Evolutionary conservation across 2,329 filamentous ascomycete genomes (phyloP).

Genomic region (Neonectria ditissima): DNA sequence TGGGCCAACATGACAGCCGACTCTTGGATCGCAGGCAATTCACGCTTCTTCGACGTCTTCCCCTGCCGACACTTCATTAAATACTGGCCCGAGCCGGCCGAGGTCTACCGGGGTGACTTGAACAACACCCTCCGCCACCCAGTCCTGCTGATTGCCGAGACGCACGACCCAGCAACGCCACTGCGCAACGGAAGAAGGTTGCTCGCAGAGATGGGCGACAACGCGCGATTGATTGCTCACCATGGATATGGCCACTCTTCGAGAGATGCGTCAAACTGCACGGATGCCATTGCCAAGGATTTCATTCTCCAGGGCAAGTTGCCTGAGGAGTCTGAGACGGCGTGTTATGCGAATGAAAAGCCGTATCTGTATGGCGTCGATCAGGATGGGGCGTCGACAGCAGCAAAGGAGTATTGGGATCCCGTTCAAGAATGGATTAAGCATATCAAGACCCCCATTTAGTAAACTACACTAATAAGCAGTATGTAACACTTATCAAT

Average conservation of each 20-base stretch:
- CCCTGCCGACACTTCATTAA: constrained; percentile 59
- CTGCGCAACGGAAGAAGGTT: constrained; percentile 60
- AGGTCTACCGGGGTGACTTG: constrained; percentile 60
- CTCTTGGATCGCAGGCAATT: constrained; percentile 61
- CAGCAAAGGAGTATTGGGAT: constrained; percentile 6
- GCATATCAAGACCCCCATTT: not conserved
- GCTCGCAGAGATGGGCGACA: constrained; percentile 58
- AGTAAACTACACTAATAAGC: not conserved
- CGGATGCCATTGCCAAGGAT: constrained; percentile 53
- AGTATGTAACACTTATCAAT: too few relatives aligned
- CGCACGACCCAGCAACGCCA: constrained; percentile 63
- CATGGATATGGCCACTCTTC: constrained; percentile 64
- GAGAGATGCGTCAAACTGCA: constrained; percentile 59
- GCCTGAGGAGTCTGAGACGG: constrained; percentile 56
- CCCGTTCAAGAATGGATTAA: constrained; percentile 20
- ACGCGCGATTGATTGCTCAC: constrained; percentile 61
- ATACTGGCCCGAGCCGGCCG: constrained; percentile 60
- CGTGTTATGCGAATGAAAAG: constrained; percentile 61
- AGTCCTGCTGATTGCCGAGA: constrained; percentile 61
- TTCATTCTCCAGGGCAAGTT: constrained; percentile 57
- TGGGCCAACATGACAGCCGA: constrained; percentile 61
- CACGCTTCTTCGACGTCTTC: constrained; percentile 58
- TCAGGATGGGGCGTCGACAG: constrained; percentile 1
- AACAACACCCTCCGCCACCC: constrained; percentile 58
- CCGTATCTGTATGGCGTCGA: constrained; percentile 58